Base-by-base conservation (phyloP, 352 stramenopile species). In the Phytophthora pluvialis region DNA sequence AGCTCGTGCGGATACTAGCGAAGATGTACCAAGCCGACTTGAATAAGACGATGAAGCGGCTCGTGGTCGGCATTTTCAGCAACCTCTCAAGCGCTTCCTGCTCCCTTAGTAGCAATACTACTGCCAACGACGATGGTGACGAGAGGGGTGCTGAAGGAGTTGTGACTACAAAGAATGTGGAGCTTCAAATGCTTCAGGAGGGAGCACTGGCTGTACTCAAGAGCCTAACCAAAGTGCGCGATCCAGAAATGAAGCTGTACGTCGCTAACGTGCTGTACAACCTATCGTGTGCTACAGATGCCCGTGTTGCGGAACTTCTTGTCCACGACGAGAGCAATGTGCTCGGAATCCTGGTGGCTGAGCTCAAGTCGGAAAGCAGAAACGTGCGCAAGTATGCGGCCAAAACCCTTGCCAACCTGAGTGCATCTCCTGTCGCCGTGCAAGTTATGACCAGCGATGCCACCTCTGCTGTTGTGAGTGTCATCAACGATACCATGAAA, bases 211-310 rank as follows among this genome's bases (percentile, higher is more conserved):
- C 63, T 0, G 77, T 96, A 26, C 64, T 96, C 29, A 88, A 91
- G 61, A 77, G 78, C 10, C 69, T 97, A 5, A 75, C 79, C 29
- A 91, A 91, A 50, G 77, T 91, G 10, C 86, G 82, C 18, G 81
- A 94, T 25, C 80, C 83, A 8, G 83, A 94, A 57, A 95, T 88
- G 12, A 92, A 92, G 42, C 73, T 94, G 48, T 94, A 94, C 64
- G 86, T 82, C 1, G 86, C 88, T 38, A 93, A 95, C 45, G 80
- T 88, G 31, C 73, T 96, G 8, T 90, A 88, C 76, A 96, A 97
- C 56, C 52, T 97, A 3, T 86, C 82, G 35, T 93, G 81, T 44
- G 75, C 70, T 47, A 11, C 26, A 12, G 76, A 88, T 18, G 64
- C 84, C 28, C 57, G 65, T 9, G 78, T 88, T 13, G 36, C 70